Conservation (phyloP, 2,329 filamentous ascomycete genomes). For the Alternaria metachromatica region DNA sequence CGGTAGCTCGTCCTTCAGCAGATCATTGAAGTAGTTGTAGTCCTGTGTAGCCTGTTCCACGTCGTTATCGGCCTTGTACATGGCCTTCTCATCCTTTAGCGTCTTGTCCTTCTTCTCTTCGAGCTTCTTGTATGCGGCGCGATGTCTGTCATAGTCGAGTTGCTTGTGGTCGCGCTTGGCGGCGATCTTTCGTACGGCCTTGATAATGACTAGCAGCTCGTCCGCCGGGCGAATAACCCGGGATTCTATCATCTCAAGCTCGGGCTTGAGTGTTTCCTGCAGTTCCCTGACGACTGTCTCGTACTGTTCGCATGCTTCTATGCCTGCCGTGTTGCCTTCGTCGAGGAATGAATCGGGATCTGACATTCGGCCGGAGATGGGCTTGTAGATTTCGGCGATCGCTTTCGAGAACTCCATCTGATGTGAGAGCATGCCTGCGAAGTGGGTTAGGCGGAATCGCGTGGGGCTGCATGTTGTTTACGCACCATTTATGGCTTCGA, state of each 20-base stretch:
- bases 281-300: slow-evolving; percentile 88
- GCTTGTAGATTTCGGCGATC: slow-evolving; percentile 96
- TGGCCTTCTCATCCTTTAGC: slow-evolving; percentile 94
- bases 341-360: slow-evolving; percentile 83
- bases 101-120: slow-evolving; percentile 98
- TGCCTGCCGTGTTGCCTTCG: slow-evolving; percentile 91
- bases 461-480: slow-evolving; percentile 6
- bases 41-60: slow-evolving; percentile 92
- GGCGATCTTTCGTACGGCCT: slow-evolving; percentile 87
- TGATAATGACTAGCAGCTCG: slow-evolving; percentile 93
- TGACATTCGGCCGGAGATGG: slow-evolving; percentile 93
- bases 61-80: slow-evolving; percentile 94
- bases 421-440: slow-evolving; percentile 83
- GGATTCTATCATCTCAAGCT: slow-evolving; percentile 96
- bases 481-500: slow-evolving; percentile 88
- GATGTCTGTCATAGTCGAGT: slow-evolving; percentile 91
- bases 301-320: slow-evolving; percentile 95
- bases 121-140: slow-evolving; percentile 84
- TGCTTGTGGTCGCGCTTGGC: slow-evolving; percentile 96
- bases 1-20: slow-evolving; percentile 94
- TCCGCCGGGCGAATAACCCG: slow-evolving; percentile 91
- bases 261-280: slow-evolving; percentile 84
- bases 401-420: slow-evolving; percentile 98
- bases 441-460: slow-evolving; percentile 21
- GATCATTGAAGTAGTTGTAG: slow-evolving; percentile 96